Evolutionary conservation across 768 basidiomycete species (phyloP), one percentile per base, ranked within the genome.

Genomic region (Royoungia palumana): DNA sequence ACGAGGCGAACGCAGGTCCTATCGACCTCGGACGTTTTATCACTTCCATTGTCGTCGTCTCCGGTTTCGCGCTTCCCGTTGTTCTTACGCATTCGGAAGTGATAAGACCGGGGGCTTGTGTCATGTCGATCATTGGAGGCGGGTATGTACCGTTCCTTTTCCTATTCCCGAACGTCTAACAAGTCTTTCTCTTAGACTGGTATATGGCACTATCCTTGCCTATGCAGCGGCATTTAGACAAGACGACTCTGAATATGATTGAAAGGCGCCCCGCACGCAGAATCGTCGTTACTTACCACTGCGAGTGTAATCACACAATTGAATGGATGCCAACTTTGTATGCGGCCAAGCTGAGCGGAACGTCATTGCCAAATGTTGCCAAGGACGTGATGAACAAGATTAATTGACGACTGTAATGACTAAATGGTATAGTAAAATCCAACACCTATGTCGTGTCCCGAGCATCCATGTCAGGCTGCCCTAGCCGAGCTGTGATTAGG

Each of bases 101-200:
- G 53, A 96, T 98, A 59, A 75, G 80, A 51, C 75, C 82, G 4
- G 83, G 80, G 14, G 96, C 96, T 35, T 92, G 89, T 65, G 81
- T 78, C 60, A 97, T 99, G 96, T 93, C 92, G 17, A 91, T 97
- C 51, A 76, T 89, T 27, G 96, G 96, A 13, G 96, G 96, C 70
- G 87, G 84, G 81, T 88, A 72, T 30, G 57, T 48, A 16, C 44
- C 32, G 36, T 38, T 36, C 27, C 46, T 35, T 13, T 24, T 20
- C 49, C 17, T 35, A 32, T 22, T 12, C 16, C 44, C 50, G 25
- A 27, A 20, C 13, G 10, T 25, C 22, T 13, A 35, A 44, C 17
- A 35, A 11, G 34, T 51, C 21, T 14, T 43, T 37, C 27, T 24
- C 40, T 19, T 51, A 88, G 86, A 38, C 72, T 90, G 59, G 90